Evolutionary conservation across 768 basidiomycete genomes (phyloP).

Genomic region (Trametes elegans): DNA sequence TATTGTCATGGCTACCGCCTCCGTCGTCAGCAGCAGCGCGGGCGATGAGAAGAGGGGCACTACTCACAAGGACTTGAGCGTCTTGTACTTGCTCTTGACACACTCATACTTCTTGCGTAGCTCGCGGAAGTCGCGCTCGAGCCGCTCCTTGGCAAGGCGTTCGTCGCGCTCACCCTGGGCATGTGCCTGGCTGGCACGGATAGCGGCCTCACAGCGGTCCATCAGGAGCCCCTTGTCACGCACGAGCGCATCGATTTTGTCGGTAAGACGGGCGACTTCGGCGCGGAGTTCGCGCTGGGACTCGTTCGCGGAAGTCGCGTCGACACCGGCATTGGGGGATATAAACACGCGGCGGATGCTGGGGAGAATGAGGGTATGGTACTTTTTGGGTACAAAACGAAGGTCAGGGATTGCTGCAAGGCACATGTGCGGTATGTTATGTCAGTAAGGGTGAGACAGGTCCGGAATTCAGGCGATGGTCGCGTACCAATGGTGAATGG

Average conservation of each 20-base stretch:
- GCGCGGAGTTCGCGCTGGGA: conserved; percentile 24
- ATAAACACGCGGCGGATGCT: conserved; percentile 51
- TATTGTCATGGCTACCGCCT: conserved; percentile 1
- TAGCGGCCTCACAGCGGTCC: conserved; percentile 42
- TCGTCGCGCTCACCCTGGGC: conserved; percentile 31
- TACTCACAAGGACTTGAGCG: conserved; percentile 20
- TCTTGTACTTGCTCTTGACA: conserved; percentile 22
- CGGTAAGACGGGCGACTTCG: conserved; percentile 38
- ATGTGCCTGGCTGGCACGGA: conserved; percentile 33
- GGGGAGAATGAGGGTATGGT: conserved; percentile 46
- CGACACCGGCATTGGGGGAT: conserved; percentile 21
- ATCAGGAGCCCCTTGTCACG: conserved; percentile 44
- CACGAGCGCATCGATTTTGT: conserved; percentile 37
- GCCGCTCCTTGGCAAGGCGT: conserved; percentile 21
- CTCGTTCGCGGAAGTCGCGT: conserved; percentile 11
- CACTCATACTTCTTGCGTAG: conserved; percentile 21
- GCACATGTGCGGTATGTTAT: too few relatives aligned
- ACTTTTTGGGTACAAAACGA: conserved; percentile 46
- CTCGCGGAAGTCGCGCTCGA: conserved; percentile 18
- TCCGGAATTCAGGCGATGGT: background rate
- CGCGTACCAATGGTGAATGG: conserved; percentile 28
- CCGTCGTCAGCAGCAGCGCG: background rate
- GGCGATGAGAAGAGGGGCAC: too few relatives aligned
- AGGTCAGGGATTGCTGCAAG: conserved; percentile 33
- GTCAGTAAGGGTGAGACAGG: background rate